Conservation (phyloP, 192 early-diverging fungal genomes). For the Funneliformis geosporum region DNA sequence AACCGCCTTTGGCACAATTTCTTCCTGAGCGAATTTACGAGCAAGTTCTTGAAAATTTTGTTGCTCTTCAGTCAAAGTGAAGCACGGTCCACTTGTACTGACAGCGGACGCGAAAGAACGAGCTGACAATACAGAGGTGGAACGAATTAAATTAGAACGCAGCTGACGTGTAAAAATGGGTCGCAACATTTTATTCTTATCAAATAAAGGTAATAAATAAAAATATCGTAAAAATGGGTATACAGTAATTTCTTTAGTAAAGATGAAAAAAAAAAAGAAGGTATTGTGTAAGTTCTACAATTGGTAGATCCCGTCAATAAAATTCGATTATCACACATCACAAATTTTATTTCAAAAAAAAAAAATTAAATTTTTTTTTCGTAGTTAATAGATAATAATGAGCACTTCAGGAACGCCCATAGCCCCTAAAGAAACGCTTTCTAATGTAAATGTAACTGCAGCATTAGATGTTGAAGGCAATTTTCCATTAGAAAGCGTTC, state of each 20-base stretch:
- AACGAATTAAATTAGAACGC: neutral
- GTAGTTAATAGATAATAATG: neutral
- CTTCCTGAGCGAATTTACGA: conserved; percentile 84
- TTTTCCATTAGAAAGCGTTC: conserved; percentile 59
- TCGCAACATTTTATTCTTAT: neutral
- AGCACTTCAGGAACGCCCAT: neutral
- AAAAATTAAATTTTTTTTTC: no score
- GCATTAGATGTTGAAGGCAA: conserved; percentile 64
- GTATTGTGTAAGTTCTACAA: neutral
- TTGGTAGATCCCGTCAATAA: no score
- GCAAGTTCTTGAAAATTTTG: conserved; percentile 85
- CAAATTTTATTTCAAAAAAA: no score
- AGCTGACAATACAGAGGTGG: neutral
- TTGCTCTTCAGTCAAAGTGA: conserved; percentile 83
- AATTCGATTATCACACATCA: no score
- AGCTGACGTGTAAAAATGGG: neutral
- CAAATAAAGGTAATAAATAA: neutral
- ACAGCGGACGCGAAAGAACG: neutral
- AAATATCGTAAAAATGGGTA: neutral
- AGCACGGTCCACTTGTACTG: conserved; percentile 39
- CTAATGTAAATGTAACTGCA: conserved; percentile 39
- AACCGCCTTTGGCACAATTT: conserved; percentile 88
- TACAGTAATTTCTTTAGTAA: neutral
- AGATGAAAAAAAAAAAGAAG: neutral
- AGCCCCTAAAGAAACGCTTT: neutral